Base-by-base conservation (phyloP, 352 stramenopile species). In the Lagenidium sp. region DNA sequence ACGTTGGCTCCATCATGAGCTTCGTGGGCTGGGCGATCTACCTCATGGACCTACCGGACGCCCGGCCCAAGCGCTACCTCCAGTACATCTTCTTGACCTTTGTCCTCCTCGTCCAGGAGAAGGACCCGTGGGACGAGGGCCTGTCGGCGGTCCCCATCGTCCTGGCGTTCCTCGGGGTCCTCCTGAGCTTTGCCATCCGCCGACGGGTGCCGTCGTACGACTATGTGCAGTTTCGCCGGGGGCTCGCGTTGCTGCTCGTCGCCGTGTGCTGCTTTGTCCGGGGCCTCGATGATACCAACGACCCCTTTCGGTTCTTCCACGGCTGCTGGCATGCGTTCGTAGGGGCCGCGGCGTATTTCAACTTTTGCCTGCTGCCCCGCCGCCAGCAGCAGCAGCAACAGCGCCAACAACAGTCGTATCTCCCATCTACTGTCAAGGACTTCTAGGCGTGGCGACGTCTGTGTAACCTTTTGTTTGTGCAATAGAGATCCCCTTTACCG, bases 1-100 rank as follows among this genome's bases (percentile, higher is more conserved):
- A 89, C 39, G 83, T 89, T 31, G 77, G 74, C 46, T 82, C 77
- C 50, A 79, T 87, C 63, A 87, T 85, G 74, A 83, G 71, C 57
- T 85, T 89, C 41, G 53, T 89, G 34, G 65, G 65, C 47, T 87
- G 73, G 77, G 57, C 30, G 19, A 81, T 89, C 39, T 69, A 89
- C 53, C 67, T 89, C 41, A 86, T 87, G 71, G 74, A 89, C 36
- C 40, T 89, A 18, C 54, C 55, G 4, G 41, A 62, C 20, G 50
- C 60, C 3, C 24, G 65, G 22, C 50, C 56, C 12, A 47, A 80
- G 60, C 58, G 57, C 4, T 87, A 87, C 26, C 36, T 82, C 32
- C 75, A 89, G 43, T 89, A 89, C 47, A 53, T 65, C 23, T 85
- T 86, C 45, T 39, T 89, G 16, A 49, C 52, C 0, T 48, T 80